A percentile compares a stretch with the other conserved stretches of the same genome.
These are phyloP conservation scores for Agrocybe praecox DNA, from an alignment of 768 basidiomycete species.

Conservation along the genomic window DNA sequence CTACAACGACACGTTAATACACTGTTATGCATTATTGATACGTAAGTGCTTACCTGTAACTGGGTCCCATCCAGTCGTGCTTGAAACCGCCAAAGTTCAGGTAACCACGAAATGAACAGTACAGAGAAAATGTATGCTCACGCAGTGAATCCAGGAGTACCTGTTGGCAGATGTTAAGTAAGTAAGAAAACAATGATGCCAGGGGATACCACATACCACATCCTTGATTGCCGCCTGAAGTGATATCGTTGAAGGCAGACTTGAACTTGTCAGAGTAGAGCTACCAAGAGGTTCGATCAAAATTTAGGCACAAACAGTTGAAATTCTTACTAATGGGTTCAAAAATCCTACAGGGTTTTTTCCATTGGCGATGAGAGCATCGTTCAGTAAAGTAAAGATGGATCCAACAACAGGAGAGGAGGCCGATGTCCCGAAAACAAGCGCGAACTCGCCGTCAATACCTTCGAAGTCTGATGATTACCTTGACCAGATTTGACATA, in stretches of 20 bases:
- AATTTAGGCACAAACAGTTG: not conserved
- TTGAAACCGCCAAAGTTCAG: slow-evolving; percentile 10
- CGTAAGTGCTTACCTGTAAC: slow-evolving; percentile 32
- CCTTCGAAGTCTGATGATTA: slow-evolving; percentile 9
- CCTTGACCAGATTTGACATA: not conserved
- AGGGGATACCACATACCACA: slow-evolving; percentile 29
- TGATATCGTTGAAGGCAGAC: slow-evolving; percentile 43
- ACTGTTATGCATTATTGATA: not conserved
- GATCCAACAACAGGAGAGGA: slow-evolving; percentile 51
- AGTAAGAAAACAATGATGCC: not conserved
- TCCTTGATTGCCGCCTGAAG: slow-evolving; percentile 40
- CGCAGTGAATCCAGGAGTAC: slow-evolving; percentile 37
- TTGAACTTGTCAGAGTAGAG: slow-evolving; percentile 37
- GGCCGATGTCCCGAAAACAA: slow-evolving; percentile 52
- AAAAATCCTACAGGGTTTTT: slow-evolving; percentile 53
- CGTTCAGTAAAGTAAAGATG: slow-evolving; percentile 54
- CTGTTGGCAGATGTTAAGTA: slow-evolving; percentile 10
- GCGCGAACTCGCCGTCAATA: slow-evolving; percentile 39
- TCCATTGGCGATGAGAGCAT: slow-evolving; percentile 43
- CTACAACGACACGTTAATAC: slow-evolving; percentile 10
- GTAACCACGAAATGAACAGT: not conserved
- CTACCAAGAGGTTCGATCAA: slow-evolving; percentile 8
- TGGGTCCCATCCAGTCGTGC: slow-evolving; percentile 43
- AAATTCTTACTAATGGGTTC: slow-evolving; percentile 39
- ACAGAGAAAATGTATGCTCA: slow-evolving; percentile 10